Base-by-base conservation (phyloP, 23 red algal species). In the Porphyridium purpureum region DNA sequence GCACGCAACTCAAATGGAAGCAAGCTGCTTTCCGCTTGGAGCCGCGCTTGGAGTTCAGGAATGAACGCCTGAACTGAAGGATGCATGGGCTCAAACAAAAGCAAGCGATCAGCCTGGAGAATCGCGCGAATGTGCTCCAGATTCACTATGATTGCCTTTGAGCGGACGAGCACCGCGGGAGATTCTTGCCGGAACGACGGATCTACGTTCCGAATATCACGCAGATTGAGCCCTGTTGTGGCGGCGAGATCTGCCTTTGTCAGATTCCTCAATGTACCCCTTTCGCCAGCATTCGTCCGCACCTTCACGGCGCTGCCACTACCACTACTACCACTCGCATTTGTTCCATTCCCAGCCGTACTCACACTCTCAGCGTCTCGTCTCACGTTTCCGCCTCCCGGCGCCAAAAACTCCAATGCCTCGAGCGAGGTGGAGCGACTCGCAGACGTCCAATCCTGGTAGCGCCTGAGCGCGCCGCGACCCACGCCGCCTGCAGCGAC, bases 1-100 rank as follows among this genome's bases (percentile, higher is more conserved):
- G 90, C 80, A 24, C 90, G 74, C 67, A 98, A 63, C 60, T 98
- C 90, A 82, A 86, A 98, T 24, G 90, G 79, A 58, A 95, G 69
- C 27, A 73, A 72, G 27, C 77, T 78, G 7, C 41, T 27, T 1
- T n/a, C 60, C 7, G 35, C 47, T 15, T 60, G 57, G 19, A 93
- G 67, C 32, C 72, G 66, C 5, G 41, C 57, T 50, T 72, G 80
- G 50, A 98, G 51, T 21, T 54, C 55, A 7, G 90, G 79, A 4
- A 86, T 42, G 51, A 98, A 80, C 25, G 62, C 61, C 64, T 86
- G 70, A 27, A 98, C 90, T 1, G 65, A 60, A 1, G 90, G 90
- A 41, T 98, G 55, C 3, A 59, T 47, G 11, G 78, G 79, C 31
- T 98, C 90, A 67, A 98, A 98, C 27, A 84, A 56, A 27, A 83